These are phyloP conservation scores for Rhodotorula sp. DNA, from an alignment of 1,284 basidiomycete genomes.

Conservation along the genomic window DNA sequence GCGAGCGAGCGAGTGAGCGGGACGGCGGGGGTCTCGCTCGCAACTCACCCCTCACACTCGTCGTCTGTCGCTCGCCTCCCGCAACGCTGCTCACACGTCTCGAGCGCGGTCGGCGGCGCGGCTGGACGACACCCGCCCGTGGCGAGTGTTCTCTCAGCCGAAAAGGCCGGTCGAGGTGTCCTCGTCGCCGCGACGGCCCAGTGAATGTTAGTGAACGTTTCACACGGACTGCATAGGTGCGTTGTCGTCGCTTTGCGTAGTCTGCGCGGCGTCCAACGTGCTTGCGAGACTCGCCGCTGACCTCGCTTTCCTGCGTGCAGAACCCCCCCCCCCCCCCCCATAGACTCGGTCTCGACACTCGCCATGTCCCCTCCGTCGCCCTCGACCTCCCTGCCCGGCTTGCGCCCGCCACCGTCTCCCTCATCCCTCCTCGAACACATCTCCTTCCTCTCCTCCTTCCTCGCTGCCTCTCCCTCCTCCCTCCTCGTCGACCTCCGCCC, in stretches of 20 bases:
- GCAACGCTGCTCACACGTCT: too few relatives aligned
- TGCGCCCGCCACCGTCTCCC: not conserved
- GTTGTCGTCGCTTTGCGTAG: too few relatives aligned
- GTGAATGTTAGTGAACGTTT: too few relatives aligned
- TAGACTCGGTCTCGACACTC: not conserved
- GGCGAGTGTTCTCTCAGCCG: not conserved
- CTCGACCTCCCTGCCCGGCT: not conserved
- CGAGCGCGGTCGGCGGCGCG: too few relatives aligned
- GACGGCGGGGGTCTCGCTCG: too few relatives aligned
- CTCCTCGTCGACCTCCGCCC: constrained; percentile 6
- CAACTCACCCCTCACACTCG: too few relatives aligned
- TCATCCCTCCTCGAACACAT: not conserved
- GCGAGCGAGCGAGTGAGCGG: not conserved
- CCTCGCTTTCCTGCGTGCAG: not conserved
- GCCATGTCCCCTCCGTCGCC: not conserved
- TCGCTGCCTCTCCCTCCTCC: not conserved
- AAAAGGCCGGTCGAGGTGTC: not conserved
- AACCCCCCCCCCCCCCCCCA: not conserved
- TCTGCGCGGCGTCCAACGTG: too few relatives aligned
- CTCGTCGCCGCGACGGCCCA: not conserved
- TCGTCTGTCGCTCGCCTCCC: too few relatives aligned
- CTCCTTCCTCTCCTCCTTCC: not conserved
- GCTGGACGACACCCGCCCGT: too few relatives aligned
- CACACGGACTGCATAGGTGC: not conserved
- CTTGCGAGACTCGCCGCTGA: too few relatives aligned